Evolutionary conservation across 1,139 yeast species (phyloP).

Genomic region (Diutina sp.): DNA sequence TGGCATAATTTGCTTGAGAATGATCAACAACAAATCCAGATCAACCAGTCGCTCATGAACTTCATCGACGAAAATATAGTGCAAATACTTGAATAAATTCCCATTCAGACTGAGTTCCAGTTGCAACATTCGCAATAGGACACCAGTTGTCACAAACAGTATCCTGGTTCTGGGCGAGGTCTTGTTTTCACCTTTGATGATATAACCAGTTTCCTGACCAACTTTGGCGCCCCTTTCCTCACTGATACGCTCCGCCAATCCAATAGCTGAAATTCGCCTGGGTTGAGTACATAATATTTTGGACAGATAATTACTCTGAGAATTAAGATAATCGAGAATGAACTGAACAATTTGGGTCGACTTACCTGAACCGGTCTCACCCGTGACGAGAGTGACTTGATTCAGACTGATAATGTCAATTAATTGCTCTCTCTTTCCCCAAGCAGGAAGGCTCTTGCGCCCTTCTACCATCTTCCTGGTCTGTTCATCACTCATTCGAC

Average conservation of each 20-base stretch:
- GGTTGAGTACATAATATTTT: slow-evolving; percentile 88
- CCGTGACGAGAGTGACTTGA: slow-evolving; percentile 70
- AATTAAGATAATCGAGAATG: slow-evolving; percentile 50
- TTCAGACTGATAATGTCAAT: slow-evolving; percentile 42
- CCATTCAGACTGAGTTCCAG: slow-evolving; percentile 13
- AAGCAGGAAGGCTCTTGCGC: slow-evolving; percentile 67
- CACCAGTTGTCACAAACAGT: slow-evolving; percentile 88
- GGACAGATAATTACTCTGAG: slow-evolving; percentile 32
- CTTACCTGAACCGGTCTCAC: slow-evolving; percentile 96
- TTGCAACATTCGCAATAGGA: slow-evolving; percentile 75
- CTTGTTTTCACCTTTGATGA: slow-evolving; percentile 81
- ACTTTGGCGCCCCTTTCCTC: slow-evolving; percentile 60
- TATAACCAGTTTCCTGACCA: slow-evolving; percentile 79
- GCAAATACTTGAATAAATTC: slow-evolving; percentile 39
- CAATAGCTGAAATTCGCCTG: slow-evolving; percentile 88
- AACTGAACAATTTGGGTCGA: slow-evolving; percentile 91
- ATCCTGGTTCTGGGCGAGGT: slow-evolving; percentile 51
- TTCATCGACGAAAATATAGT: slow-evolving; percentile 78
- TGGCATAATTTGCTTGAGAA: slow-evolving; percentile 47
- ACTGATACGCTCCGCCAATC: slow-evolving; percentile 85
- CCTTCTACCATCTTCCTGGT: slow-evolving; percentile 12
- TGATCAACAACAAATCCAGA: slow-evolving; percentile 71
- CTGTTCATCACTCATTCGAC: slow-evolving; percentile 7
- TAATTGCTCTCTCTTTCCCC: slow-evolving; percentile 50
- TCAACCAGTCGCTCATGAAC: slow-evolving; percentile 94